phyloP scores from a whole-genome alignment of 2,329 filamentous ascomycete species.

The Botrytis cinerea region DNA sequence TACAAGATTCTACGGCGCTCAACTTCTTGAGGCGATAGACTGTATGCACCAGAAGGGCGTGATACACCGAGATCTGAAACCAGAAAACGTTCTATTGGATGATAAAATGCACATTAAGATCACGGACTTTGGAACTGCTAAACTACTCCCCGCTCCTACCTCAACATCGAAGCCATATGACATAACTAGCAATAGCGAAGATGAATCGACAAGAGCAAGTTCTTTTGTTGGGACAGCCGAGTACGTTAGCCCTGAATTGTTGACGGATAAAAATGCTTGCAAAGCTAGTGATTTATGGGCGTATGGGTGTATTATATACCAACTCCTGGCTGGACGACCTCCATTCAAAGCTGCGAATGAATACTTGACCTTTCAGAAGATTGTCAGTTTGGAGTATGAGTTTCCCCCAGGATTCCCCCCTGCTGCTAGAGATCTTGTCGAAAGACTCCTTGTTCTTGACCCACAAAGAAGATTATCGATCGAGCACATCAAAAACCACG shows the following conservation, averaged over 20 bases:
- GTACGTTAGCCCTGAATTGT: constrained; percentile 95
- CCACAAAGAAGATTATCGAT: constrained; percentile 81
- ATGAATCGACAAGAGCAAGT: constrained; percentile 73
- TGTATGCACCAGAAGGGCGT: constrained; percentile 98
- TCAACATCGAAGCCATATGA: constrained; percentile 43
- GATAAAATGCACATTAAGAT: constrained; percentile 98
- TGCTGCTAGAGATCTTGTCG: constrained; percentile 83
- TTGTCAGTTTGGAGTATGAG: constrained; percentile 89
- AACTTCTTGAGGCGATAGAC: constrained; percentile 93
- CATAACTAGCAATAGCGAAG: constrained; percentile 43
- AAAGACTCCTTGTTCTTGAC: constrained; percentile 86
- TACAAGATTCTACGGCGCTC: constrained; percentile 88
- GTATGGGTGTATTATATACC: constrained; percentile 97
- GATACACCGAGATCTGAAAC: constrained; percentile 95
- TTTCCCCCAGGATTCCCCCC: constrained; percentile 88
- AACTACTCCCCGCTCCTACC: constrained; percentile 68
- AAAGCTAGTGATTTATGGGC: constrained; percentile 98
- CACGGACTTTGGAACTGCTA: constrained; percentile 98
- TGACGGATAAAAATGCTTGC: constrained; percentile 95
- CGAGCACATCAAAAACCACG: constrained; percentile 95
- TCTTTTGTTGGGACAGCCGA: constrained; percentile 98
- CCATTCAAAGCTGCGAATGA: constrained; percentile 97
- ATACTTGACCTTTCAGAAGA: constrained; percentile 98
- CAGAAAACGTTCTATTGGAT: constrained; percentile 93
- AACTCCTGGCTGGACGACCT: constrained; percentile 90